Base-by-base conservation (phyloP, 805 yeast species). In the Cyberlindnera saturnus region DNA sequence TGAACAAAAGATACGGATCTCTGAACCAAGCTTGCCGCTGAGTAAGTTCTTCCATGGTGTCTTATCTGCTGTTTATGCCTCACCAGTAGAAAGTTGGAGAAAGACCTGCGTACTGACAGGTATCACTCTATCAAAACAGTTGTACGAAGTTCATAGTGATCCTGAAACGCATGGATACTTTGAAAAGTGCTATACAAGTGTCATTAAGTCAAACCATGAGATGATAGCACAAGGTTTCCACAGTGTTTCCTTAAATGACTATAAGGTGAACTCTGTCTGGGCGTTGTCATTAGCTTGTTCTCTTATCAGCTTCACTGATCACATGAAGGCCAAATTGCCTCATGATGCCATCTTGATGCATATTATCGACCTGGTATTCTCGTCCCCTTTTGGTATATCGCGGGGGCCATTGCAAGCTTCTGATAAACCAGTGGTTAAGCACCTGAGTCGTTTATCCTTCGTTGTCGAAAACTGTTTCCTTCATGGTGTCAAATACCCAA, bases 361-460 rank as follows among this genome's bases (percentile, higher is more conserved):
- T 11, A 37, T 48, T 8, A 38, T 48, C n/a, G 50, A 49, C 34
- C 19, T 57, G 18, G 29, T 58, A 6, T 56, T 55, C 45, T 37
- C 34, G 15, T 52, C 59, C 4, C 55, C 56, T 1, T 40, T 44
- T 11, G 58, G 63, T 7, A 23, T 57, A 6, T 13, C 39, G 1
- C 3, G 30, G 28, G 49, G 44, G 3, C 40, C 36, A 26, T n/a
- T 30, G 17, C 38, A 5, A 40, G 47, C n/a, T 23, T 36, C 36
- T 38, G 41, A 14, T 10, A 16, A 9, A 7, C 82, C 83, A 0
- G 69, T 70, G 1, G 46, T 73, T 26, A 73, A 70, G 43, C 77
- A 77, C 48, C 51, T 79, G 36, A 77, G 69, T 53, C 63, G 71
- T 37, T 47, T 80, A 17, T 69, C 83, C 0, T 66, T 69, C 37